A percentile compares a stretch with the other conserved stretches of the same genome.
Evolutionary conservation across 768 basidiomycete species (phyloP).

Genomic region (Boletus insuetus): DNA sequence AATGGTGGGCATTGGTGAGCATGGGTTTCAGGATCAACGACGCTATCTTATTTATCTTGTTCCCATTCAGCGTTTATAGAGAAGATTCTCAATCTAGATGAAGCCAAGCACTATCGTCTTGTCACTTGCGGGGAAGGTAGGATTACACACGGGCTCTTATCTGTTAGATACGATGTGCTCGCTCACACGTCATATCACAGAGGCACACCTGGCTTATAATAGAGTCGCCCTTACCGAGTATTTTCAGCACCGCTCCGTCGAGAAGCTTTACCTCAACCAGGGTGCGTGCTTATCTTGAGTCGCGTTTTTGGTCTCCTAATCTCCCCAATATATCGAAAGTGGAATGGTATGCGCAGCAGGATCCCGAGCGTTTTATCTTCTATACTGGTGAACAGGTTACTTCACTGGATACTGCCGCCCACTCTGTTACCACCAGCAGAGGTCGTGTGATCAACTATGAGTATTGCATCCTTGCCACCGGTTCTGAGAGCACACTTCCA

Average conservation of each 20-base stretch:
- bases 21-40: background rate
- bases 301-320: background rate
- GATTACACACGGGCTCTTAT: slow-evolving; percentile 15
- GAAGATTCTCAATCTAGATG: slow-evolving; percentile 59
- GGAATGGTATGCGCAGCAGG: slow-evolving; percentile 60
- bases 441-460: slow-evolving; percentile 51
- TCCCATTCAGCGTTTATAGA: slow-evolving; percentile 56
- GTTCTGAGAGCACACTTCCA: slow-evolving; percentile 63
- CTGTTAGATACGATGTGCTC: slow-evolving; percentile 20
- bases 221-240: slow-evolving; percentile 54
- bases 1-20: slow-evolving; percentile 12
- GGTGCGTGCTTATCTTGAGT: slow-evolving; percentile 18
- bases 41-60: background rate
- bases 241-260: slow-evolving; percentile 56
- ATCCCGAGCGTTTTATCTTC: slow-evolving; percentile 53
- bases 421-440: slow-evolving; percentile 47
- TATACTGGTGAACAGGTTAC: slow-evolving; percentile 48
- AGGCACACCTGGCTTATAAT: slow-evolving; percentile 52
- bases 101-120: slow-evolving; percentile 46
- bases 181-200: slow-evolving; percentile 18
- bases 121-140: slow-evolving; percentile 60
- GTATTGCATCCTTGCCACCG: slow-evolving; percentile 66
- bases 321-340: slow-evolving; percentile 27
- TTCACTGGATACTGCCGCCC: slow-evolving; percentile 35
- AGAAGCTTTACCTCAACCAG: slow-evolving; percentile 59